These are phyloP conservation scores for Syncephalastrum contaminatum DNA, from an alignment of 371 early-diverging fungal genomes.

Conservation along the genomic window DNA sequence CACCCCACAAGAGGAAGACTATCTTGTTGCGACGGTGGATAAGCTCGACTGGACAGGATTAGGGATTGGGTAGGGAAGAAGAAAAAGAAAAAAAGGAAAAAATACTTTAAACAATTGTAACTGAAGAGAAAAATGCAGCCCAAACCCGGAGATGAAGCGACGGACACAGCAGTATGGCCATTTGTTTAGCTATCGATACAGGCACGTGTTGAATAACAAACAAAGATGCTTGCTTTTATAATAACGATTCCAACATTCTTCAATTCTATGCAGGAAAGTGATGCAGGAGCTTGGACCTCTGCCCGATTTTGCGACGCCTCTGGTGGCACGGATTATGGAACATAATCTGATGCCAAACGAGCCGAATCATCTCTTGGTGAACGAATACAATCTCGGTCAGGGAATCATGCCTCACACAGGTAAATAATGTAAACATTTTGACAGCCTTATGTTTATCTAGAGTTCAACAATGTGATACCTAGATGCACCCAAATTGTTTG, in stretches of 20 bases:
- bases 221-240: background rate
- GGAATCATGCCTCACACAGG: conserved; percentile 61
- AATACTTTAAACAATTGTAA: background rate
- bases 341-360: conserved; percentile 31
- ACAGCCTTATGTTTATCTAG: conserved; percentile 1
- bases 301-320: conserved; percentile 42
- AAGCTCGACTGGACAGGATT: conserved; percentile 39
- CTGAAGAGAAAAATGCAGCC: conserved; percentile 24
- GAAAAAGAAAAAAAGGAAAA: too few species aligned
- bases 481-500: conserved; percentile 69
- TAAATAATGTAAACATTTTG: conserved; percentile 8
- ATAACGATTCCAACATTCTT: conserved; percentile 1
- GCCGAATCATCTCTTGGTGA: conserved; percentile 67
- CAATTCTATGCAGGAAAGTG: conserved; percentile 42
- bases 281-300: conserved; percentile 56
- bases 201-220: conserved; percentile 34
- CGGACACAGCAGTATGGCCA: conserved; percentile 78
- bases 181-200: conserved; percentile 65
- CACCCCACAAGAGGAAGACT: conserved; percentile 31
- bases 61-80: conserved; percentile 32
- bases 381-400: conserved; percentile 74
- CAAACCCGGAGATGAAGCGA: conserved; percentile 75
- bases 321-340: conserved; percentile 48
- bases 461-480: background rate
- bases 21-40: conserved; percentile 21